These are phyloP conservation scores for Hygrophoropsis aurantiaca DNA, from an alignment of 768 basidiomycete genomes.

Conservation along the genomic window DNA sequence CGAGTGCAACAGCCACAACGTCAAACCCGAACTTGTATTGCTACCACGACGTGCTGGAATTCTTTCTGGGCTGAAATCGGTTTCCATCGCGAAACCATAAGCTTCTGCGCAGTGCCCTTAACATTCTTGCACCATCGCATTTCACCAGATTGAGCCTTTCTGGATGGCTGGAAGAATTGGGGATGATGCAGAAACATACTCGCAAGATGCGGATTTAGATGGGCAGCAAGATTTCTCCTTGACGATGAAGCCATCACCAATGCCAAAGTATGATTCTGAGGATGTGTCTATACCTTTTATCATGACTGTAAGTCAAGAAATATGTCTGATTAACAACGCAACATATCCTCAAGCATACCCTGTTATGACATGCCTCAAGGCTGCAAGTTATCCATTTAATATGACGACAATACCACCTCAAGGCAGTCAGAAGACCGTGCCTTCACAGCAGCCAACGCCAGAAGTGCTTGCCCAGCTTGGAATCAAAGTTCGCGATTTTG, in stretches of 20 bases:
- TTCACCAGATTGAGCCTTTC: background rate
- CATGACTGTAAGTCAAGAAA: constrained; percentile 37
- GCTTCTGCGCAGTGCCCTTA: background rate
- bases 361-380: constrained; percentile 23
- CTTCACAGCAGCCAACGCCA: constrained; percentile 36
- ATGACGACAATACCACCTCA: constrained; percentile 19
- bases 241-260: constrained; percentile 4
- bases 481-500: constrained; percentile 59
- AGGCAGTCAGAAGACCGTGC: constrained; percentile 5
- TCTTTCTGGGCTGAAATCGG: background rate
- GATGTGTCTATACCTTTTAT: constrained; percentile 21
- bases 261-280: constrained; percentile 12
- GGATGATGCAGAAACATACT: constrained; percentile 3
- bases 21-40: constrained; percentile 14
- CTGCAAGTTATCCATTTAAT: constrained; percentile 7
- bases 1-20: constrained; percentile 2
- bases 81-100: no score
- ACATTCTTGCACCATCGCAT: background rate
- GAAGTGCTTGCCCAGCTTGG: constrained; percentile 30
- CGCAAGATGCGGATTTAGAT: constrained; percentile 5
- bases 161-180: constrained; percentile 17
- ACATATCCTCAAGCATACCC: constrained; percentile 32
- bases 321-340: constrained; percentile 24
- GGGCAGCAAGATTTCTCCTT: background rate
- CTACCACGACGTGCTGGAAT: constrained; percentile 25